These are phyloP conservation scores for Trichoderma oligosporum DNA, from an alignment of 2,329 filamentous ascomycete species.

Conservation along the genomic window DNA sequence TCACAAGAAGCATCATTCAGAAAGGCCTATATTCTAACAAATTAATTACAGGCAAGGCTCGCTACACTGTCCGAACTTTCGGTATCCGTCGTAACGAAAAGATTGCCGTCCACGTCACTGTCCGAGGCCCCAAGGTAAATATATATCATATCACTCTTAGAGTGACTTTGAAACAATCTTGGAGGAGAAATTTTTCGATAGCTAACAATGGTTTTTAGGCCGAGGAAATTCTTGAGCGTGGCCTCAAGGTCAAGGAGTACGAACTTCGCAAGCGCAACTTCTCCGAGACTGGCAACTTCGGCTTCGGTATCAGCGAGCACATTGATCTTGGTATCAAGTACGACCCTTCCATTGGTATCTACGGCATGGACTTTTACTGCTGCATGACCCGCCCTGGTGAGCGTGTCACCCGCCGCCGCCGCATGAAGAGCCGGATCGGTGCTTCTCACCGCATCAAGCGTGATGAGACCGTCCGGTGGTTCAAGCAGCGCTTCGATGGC, in stretches of 20 bases:
- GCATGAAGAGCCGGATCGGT: constrained; percentile 82
- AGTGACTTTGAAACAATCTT: neutral
- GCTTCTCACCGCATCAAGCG: constrained; percentile 89
- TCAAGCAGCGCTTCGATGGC: constrained; percentile 85
- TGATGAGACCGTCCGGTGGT: constrained; percentile 97
- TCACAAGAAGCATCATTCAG: constrained; percentile 24
- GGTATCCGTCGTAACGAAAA: constrained; percentile 99
- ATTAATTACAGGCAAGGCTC: constrained; percentile 78
- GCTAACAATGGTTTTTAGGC: constrained; percentile 48
- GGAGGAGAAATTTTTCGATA: no score
- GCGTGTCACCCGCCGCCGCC: constrained; percentile 93
- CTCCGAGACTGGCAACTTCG: constrained; percentile 99
- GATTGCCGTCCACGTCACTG: constrained; percentile 98
- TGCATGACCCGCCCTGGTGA: constrained; percentile 99
- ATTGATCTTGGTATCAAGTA: constrained; percentile 99
- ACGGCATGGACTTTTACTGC: constrained; percentile 99
- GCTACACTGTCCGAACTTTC: constrained; percentile 99
- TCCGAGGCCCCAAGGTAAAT: constrained; percentile 79
- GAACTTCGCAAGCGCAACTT: constrained; percentile 99
- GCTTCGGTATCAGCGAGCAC: constrained; percentile 99
- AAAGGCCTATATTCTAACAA: neutral
- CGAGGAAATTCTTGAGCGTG: constrained; percentile 99
- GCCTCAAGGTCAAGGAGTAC: constrained; percentile 99
- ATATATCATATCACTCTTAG: neutral
- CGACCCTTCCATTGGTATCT: constrained; percentile 96